A percentile compares a stretch with the other conserved stretches of the same genome.
These are phyloP conservation scores for Rhizopogon vulgaris DNA, from an alignment of 768 basidiomycete genomes.

Conservation along the genomic window DNA sequence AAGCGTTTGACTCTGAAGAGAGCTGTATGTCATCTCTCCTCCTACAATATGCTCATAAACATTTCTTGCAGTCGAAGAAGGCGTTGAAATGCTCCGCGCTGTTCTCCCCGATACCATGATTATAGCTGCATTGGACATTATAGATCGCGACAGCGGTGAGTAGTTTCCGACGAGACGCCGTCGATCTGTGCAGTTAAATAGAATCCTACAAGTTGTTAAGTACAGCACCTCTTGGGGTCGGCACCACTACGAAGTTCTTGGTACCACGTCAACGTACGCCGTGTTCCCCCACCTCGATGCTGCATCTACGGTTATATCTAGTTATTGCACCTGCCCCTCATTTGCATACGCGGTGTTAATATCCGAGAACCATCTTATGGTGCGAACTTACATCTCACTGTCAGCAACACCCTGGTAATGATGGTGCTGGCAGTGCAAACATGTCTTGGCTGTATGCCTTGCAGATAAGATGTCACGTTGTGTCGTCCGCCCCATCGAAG, in stretches of 20 bases:
- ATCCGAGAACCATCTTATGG: conserved; percentile 60
- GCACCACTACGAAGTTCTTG: conserved; percentile 59
- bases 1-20: conserved; percentile 23
- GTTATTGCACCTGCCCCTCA: conserved; percentile 73
- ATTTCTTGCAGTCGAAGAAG: conserved; percentile 38
- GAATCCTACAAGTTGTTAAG: conserved; percentile 45
- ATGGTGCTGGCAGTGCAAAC: conserved; percentile 60
- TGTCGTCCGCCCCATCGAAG: conserved; percentile 39
- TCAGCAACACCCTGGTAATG: neutral
- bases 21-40: conserved; percentile 20
- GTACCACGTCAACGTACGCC: conserved; percentile 56
- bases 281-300: conserved; percentile 44
- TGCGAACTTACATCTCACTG: conserved; percentile 18
- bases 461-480: conserved; percentile 49
- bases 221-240: conserved; percentile 53
- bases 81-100: conserved; percentile 46
- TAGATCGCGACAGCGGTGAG: conserved; percentile 66
- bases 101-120: conserved; percentile 60
- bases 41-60: neutral
- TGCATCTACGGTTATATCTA: conserved; percentile 33
- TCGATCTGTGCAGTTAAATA: conserved; percentile 1
- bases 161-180: neutral
- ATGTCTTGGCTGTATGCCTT: conserved; percentile 61
- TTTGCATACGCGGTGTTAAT: conserved; percentile 61
- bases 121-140: conserved; percentile 68